These are phyloP conservation scores for Mrakia frigida DNA, from an alignment of 768 basidiomycete genomes.

Conservation along the genomic window DNA sequence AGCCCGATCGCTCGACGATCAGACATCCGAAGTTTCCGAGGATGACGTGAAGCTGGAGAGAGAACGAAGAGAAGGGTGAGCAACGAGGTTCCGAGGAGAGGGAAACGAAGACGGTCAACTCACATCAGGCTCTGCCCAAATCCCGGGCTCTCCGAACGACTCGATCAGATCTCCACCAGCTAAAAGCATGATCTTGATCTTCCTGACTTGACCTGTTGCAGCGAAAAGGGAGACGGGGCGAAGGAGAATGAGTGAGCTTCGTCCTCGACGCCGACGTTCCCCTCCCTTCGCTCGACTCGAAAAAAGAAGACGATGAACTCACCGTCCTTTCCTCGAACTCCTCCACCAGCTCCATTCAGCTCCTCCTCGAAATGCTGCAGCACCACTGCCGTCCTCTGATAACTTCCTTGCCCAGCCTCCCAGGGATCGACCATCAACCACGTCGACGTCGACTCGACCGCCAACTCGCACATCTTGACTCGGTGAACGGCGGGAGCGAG, in stretches of 20 bases:
- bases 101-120: constrained; percentile 42
- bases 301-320: constrained; percentile 22
- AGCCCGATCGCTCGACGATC: constrained; percentile 91
- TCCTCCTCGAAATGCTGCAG: constrained; percentile 95
- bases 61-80: constrained; percentile 4
- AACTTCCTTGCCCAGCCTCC: constrained; percentile 85
- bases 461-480: constrained; percentile 67
- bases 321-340: constrained; percentile 61
- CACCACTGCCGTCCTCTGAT: constrained; percentile 93
- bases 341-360: constrained; percentile 75
- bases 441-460: constrained; percentile 78
- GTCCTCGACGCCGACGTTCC: background rate
- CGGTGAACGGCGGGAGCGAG: constrained; percentile 79
- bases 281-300: background rate
- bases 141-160: constrained; percentile 97
- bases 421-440: constrained; percentile 98
- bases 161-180: constrained; percentile 97
- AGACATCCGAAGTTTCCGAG: constrained; percentile 89
- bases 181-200: constrained; percentile 80
- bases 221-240: too few species aligned
- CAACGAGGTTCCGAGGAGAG: background rate
- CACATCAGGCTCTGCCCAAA: constrained; percentile 93
- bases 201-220: constrained; percentile 14
- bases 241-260: background rate
- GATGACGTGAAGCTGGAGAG: constrained; percentile 80